A percentile compares a stretch with the other conserved stretches of the same genome.
Evolutionary conservation across 2,329 filamentous ascomycete genomes (phyloP).

Genomic region (Bipolaris sorokiniana): DNA sequence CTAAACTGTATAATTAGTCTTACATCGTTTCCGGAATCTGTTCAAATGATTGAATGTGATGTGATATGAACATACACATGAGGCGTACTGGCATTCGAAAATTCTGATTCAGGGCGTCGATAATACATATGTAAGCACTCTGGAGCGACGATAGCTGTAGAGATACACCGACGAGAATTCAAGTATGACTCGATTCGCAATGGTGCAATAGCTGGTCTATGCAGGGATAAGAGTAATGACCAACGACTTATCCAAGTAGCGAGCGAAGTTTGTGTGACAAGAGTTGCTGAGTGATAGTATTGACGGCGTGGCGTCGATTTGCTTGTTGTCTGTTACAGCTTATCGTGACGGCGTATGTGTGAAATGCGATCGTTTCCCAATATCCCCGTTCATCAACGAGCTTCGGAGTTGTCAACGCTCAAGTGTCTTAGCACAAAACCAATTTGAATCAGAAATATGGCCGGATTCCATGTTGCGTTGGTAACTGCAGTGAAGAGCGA

Average conservation of each 20-base stretch:
- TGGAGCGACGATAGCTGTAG: neutral
- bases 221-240: no score
- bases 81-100: neutral
- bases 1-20: neutral
- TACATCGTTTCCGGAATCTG: neutral
- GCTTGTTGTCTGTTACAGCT: no score
- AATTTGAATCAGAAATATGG: no score
- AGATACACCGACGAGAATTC: neutral
- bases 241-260: no score
- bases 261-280: no score
- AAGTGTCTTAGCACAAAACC: neutral
- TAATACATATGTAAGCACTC: neutral
- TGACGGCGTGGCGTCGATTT: no score
- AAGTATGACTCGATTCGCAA: no score
- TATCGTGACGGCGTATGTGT: no score
- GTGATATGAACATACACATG: neutral
- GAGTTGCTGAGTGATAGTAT: no score
- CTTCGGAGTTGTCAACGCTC: neutral
- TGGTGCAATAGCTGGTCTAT: no score
- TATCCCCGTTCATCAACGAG: neutral
- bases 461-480: no score
- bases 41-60: no score
- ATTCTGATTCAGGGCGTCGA: neutral
- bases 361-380: neutral
- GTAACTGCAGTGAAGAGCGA: neutral